A percentile compares a stretch with the other conserved stretches of the same genome.
These are phyloP conservation scores for Vitis labrusca DNA, from an alignment of 164 flowering plant genomes.

Conservation along the genomic window DNA sequence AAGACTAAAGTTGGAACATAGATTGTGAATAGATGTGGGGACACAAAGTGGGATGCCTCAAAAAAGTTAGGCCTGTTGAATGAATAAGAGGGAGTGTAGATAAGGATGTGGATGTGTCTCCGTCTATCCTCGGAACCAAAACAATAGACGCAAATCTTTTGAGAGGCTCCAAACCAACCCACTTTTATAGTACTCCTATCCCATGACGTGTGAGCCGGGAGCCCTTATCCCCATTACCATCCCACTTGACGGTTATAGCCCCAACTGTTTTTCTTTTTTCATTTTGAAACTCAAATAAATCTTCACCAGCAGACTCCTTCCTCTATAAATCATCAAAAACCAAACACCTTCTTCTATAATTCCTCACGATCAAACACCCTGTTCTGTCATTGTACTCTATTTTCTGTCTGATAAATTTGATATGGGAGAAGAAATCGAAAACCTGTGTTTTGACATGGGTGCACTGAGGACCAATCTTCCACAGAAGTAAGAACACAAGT, in stretches of 20 bases:
- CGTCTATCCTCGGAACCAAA: constrained; percentile 1
- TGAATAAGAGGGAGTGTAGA: constrained; percentile 32
- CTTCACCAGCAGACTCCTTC: no score
- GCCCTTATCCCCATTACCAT: constrained; percentile 11
- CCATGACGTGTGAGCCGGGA: constrained; percentile 9
- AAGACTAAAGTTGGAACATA: neutral
- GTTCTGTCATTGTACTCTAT: neutral
- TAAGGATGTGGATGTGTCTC: constrained; percentile 22
- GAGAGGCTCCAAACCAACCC: constrained; percentile 10
- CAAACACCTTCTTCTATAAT: neutral
- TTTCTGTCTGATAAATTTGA: neutral
- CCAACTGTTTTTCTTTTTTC: neutral
- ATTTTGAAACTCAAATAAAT: neutral
- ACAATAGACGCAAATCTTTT: neutral
- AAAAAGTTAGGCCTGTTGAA: constrained; percentile 4
- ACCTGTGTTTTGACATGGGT: constrained; percentile 41
- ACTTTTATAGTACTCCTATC: constrained; percentile 7
- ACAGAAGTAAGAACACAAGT: constrained; percentile 35
- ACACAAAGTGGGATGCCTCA: constrained; percentile 1
- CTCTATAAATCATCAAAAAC: neutral
- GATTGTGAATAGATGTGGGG: neutral
- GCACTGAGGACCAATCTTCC: constrained; percentile 41
- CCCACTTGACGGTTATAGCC: neutral
- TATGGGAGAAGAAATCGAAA: constrained; percentile 35
- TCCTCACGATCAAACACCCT: neutral